Evolutionary conservation across 2,329 filamentous ascomycete species (phyloP), one percentile per base, ranked within the genome.

Genomic region (Diaporthe sp.): DNA sequence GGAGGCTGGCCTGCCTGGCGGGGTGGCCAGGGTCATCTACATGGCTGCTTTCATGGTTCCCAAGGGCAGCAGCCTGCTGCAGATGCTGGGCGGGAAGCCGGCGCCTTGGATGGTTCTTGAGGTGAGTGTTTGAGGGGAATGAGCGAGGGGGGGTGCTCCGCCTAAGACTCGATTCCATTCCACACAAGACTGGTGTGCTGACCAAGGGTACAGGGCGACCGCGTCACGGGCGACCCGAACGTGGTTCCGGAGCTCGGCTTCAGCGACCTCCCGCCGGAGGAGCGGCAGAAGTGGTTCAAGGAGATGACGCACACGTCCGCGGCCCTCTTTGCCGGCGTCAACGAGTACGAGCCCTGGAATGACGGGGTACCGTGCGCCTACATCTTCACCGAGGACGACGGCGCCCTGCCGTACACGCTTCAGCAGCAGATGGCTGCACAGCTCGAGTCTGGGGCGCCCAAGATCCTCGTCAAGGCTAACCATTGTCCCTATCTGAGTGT

Each of bases 21-120:
- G 86, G 9, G 83, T 87, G 0, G 77, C 83, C 8, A 81, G 81
- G 76, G 77, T 83, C 19, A 82, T 84, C 3, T 87, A 84, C 74
- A 62, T 84, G 31, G 73, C 82, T 0, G 82, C 82, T 0, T 85
- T 84, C 28, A 80, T 84, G 34, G 79, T 82, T 0, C 82, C 82
- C 75, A 74, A 77, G 73, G 75, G 72, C 49, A 62, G n/a, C 34
- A 62, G 73, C 39, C n/a, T 75, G 65, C 61, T 78, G 22, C 73
- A 78, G 34, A 60, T 78, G 49, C 55, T 78, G 25, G 77, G 77
- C 9, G 76, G 75, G 7, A 46, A 75, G 39, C 75, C 72, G 3
- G 51, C 77, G 17, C 76, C 72, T 9, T 78, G 77, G 77, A 78
- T 78, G 75, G 19, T 73, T 3, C n/a, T 76, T 4, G 70, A 78